phyloP scores from a whole-genome alignment of 2,329 filamentous ascomycete species.

The Aphanocladium album region DNA sequence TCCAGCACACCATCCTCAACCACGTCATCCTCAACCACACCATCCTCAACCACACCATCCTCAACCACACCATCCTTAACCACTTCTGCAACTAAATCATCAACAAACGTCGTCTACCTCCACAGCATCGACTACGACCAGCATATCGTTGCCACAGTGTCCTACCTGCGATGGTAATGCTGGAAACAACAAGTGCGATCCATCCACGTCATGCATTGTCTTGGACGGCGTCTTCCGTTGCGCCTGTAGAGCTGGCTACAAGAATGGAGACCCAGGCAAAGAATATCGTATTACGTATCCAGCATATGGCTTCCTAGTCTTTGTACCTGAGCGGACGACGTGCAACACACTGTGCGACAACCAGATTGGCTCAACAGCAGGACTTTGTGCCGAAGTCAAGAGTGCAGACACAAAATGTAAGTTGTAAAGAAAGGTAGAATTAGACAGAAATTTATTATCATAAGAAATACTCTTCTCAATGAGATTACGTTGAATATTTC shows the following conservation, averaged over 20 bases:
- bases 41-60: background rate
- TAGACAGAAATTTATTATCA: background rate
- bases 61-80: background rate
- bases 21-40: background rate
- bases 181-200: background rate
- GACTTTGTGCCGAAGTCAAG: background rate
- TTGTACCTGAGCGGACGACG: background rate
- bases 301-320: background rate
- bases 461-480: background rate
- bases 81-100: background rate
- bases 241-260: conserved; percentile 1
- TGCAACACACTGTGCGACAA: conserved; percentile 1
- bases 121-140: background rate
- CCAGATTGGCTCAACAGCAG: background rate
- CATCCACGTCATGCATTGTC: background rate
- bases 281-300: background rate
- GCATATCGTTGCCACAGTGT: background rate
- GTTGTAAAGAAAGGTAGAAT: background rate
- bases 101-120: background rate
- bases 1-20: background rate
- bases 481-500: background rate
- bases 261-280: background rate
- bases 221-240: background rate
- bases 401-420: background rate
- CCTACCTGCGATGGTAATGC: background rate